Base-by-base conservation (phyloP, 179 eudicot genomes). In the Spinacia oleracea region DNA sequence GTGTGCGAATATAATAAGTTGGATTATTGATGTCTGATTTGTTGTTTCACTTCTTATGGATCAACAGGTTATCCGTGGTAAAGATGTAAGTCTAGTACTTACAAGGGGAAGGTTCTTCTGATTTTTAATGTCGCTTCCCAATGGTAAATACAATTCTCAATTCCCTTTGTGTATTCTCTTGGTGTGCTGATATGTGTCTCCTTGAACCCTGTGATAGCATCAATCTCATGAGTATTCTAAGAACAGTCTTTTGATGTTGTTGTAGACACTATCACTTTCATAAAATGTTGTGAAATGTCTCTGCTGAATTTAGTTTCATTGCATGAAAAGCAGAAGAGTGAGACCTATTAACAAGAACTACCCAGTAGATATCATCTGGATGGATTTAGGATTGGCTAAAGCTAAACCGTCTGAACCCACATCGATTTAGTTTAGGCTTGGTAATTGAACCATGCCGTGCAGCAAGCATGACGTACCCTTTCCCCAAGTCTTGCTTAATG, bases 111-210 rank as follows among this genome's bases (percentile, higher is more conserved):
- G 86, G 91, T 90, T 74, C 83, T 92, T 82, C 83, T 92, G 80
- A 79, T 92, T 62, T 94, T 92, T 69, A 92, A 92, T 87, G 97
- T 92, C 53, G 97, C 97, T 79, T 92, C 94, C 40, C 84, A 89
- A 83, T 92, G 97, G 94, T 90, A 85, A 81, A 56, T n/a, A n/a
- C n/a, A n/a, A n/a, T n/a, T n/a, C n/a, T n/a, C n/a, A n/a, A n/a
- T n/a, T n/a, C n/a, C n/a, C n/a, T n/a, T 55, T 42, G n/a, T 51
- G 25, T 42, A 46, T 51, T 59, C 70, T 58, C 51, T 23, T 31
- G 20, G 16, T 73, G 12, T 40, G 32, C 18, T 53, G 29, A 43
- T 29, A 9, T 31, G 10, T 58, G 46, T 70, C 59, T 70, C 3
- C 4, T 0, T 60, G 27, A 51, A 21, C 6, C 35, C 40, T 35